These are phyloP conservation scores for Violaceomyces palustris DNA, from an alignment of 1,284 basidiomycete species.

Conservation along the genomic window DNA sequence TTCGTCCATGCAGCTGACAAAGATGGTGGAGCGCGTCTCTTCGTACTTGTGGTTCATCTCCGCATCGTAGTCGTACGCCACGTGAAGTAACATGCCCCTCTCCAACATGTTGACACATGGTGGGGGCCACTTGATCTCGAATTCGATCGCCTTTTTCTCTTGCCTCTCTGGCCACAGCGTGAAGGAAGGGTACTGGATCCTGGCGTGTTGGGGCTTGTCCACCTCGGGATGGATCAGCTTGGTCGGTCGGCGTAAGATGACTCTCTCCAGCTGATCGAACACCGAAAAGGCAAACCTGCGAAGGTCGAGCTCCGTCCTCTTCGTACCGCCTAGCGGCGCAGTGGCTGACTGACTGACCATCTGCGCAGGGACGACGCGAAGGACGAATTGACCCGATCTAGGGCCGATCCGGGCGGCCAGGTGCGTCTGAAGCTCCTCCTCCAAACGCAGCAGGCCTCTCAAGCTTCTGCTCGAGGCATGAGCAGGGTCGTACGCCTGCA, in stretches of 20 bases:
- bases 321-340: conserved; percentile 15
- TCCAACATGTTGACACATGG: conserved; percentile 7
- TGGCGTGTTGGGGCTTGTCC: conserved; percentile 9
- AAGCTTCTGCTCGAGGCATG: conserved; percentile 5
- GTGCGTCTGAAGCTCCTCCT: conserved; percentile 16
- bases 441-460: conserved; percentile 17
- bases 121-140: not conserved
- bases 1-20: conserved; percentile 34
- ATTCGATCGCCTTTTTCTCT: conserved; percentile 1
- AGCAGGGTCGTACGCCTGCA: conserved; percentile 15
- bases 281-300: conserved; percentile 20
- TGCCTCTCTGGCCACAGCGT: not conserved
- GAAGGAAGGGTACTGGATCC: conserved; percentile 32
- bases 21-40: not conserved
- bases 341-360: conserved; percentile 25
- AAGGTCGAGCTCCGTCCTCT: conserved; percentile 6
- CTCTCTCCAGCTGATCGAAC: conserved; percentile 27
- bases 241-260: conserved; percentile 14
- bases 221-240: conserved; percentile 24
- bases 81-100: conserved; percentile 21
- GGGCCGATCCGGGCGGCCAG: conserved; percentile 20
- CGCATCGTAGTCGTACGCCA: conserved; percentile 8
- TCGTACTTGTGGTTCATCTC: not conserved
- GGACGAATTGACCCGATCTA: conserved; percentile 21
- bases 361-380: conserved; percentile 13